A percentile compares a stretch with the other conserved stretches of the same genome.
Conservation (phyloP, 768 basidiomycete genomes). For the Tubosaeta sp. region DNA sequence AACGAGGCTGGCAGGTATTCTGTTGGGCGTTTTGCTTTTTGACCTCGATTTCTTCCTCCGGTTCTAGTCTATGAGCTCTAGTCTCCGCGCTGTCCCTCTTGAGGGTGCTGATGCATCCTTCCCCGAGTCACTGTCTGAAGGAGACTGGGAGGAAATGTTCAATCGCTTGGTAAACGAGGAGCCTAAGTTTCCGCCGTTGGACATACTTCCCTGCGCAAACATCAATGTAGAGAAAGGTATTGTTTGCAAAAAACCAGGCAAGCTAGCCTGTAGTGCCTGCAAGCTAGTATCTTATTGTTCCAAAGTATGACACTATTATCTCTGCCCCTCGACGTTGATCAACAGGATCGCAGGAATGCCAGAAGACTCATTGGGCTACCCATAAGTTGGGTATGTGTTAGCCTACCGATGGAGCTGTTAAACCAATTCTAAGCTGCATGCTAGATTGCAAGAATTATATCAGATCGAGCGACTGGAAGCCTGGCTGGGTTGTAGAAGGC, state of each 20-base stretch:
- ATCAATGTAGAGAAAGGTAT: constrained; percentile 19
- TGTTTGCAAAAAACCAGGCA: constrained; percentile 31
- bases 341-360: constrained; percentile 33
- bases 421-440: neutral
- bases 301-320: constrained; percentile 12
- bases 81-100: constrained; percentile 14
- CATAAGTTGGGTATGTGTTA: constrained; percentile 34
- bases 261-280: constrained; percentile 28
- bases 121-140: constrained; percentile 9
- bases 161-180: constrained; percentile 1
- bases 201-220: constrained; percentile 36
- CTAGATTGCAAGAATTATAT: constrained; percentile 24
- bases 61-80: constrained; percentile 10
- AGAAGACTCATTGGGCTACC: constrained; percentile 35
- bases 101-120: constrained; percentile 9
- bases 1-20: constrained; percentile 10
- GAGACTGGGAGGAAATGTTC: constrained; percentile 12
- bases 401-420: neutral
- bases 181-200: constrained; percentile 23
- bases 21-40: neutral
- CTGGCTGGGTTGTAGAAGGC: constrained; percentile 20
- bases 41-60: neutral
- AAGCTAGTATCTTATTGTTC: constrained; percentile 45
- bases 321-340: neutral
- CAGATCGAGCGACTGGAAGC: constrained; percentile 16